phyloP scores from a whole-genome alignment of 2,329 filamentous ascomycete genomes.

The Fusarium hainanense region DNA sequence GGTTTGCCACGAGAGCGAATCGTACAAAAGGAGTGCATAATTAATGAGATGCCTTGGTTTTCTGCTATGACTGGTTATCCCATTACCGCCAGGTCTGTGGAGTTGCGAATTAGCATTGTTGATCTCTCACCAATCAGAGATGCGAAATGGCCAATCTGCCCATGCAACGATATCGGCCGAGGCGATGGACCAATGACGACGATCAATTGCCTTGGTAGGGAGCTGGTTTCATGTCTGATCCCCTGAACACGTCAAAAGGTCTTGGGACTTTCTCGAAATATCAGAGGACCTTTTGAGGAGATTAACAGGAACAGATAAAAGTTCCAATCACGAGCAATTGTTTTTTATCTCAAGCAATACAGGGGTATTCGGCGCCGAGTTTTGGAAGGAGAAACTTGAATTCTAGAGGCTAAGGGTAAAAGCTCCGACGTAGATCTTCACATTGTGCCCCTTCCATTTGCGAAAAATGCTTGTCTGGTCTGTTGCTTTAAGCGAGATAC shows the following conservation, averaged over 20 bases:
- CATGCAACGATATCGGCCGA: conserved; percentile 29
- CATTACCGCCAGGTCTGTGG: conserved; percentile 33
- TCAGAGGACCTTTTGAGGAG: conserved; percentile 1
- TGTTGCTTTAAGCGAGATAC: neutral
- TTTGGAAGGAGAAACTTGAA: conserved; percentile 13
- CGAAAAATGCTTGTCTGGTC: conserved; percentile 4
- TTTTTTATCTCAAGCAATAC: neutral
- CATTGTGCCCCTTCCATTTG: neutral
- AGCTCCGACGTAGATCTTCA: conserved; percentile 22
- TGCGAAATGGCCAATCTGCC: conserved; percentile 7
- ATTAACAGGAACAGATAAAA: conserved; percentile 15
- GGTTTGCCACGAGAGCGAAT: conserved; percentile 11
- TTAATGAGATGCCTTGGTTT: conserved; percentile 14
- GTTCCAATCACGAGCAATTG: conserved; percentile 32
- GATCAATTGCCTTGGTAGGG: conserved; percentile 33
- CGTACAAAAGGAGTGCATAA: conserved; percentile 31
- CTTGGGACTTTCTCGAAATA: neutral
- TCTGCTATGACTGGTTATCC: conserved; percentile 28
- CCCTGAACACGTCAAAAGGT: conserved; percentile 37
- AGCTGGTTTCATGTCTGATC: conserved; percentile 27
- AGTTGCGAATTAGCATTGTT: conserved; percentile 28
- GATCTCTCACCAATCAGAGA: conserved; percentile 23
- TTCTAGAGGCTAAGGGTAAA: conserved; percentile 10
- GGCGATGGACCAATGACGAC: conserved; percentile 19
- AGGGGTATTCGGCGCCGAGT: conserved; percentile 8